Percentiles rank a stretch among this genome's conserved stretches.
phyloP scores from a whole-genome alignment of 179 eudicot species.

The Silene coronaria region DNA sequence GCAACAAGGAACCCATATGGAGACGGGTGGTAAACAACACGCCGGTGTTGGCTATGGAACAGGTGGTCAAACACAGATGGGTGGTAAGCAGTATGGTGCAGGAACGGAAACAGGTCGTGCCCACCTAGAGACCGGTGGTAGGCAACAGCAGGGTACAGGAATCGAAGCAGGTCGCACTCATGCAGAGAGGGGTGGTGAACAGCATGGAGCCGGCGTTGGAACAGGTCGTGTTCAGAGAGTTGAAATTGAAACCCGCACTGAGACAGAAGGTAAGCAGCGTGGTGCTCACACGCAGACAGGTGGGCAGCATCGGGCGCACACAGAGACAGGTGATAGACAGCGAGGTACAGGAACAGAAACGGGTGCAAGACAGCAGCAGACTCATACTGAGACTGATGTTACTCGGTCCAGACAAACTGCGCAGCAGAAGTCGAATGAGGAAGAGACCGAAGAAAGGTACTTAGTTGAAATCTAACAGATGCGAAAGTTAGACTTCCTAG shows the following conservation, averaged over 20 bases:
- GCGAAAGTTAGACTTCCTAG: too few species aligned
- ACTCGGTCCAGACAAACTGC: slow-evolving; percentile 48
- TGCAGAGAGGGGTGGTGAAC: background rate
- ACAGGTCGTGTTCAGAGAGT: background rate
- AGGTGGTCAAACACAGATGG: background rate
- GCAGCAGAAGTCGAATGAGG: slow-evolving; percentile 63
- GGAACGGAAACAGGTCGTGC: background rate
- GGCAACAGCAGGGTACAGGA: background rate
- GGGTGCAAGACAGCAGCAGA: background rate
- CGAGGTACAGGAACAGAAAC: background rate
- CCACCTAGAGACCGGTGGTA: background rate
- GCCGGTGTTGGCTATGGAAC: background rate
- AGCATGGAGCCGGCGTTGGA: background rate
- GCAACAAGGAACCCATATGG: background rate
- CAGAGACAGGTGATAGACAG: background rate
- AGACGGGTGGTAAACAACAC: background rate
- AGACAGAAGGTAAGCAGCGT: background rate
- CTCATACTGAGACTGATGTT: slow-evolving; percentile 46
- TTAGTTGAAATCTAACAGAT: background rate
- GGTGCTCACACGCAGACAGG: background rate
- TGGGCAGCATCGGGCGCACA: background rate
- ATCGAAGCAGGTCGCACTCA: background rate
- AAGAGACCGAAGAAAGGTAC: slow-evolving; percentile 43
- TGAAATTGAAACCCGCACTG: background rate
- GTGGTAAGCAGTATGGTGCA: background rate